These are phyloP conservation scores for Fallopia convolvulus DNA, from an alignment of 148 eudicot genomes.

Conservation along the genomic window DNA sequence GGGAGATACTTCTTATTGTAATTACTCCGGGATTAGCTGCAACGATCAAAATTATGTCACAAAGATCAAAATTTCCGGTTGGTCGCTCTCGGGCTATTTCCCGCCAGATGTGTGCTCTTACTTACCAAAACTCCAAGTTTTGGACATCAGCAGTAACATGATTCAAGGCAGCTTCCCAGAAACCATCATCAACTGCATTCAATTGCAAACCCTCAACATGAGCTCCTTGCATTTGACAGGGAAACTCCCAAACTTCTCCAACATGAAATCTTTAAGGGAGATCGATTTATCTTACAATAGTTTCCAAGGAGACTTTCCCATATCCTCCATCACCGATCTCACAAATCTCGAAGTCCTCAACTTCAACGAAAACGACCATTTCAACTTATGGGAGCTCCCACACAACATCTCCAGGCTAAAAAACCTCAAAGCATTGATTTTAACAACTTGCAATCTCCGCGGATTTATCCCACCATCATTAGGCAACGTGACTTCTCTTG, in stretches of 20 bases:
- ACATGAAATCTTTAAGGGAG: conserved; percentile 33
- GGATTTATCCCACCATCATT: conserved; percentile 52
- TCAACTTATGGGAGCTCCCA: conserved; percentile 61
- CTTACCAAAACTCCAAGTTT: conserved; percentile 44
- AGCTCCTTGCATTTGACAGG: conserved; percentile 36
- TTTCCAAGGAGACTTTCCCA: conserved; percentile 61
- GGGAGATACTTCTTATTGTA: conserved; percentile 35
- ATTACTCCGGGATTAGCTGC: conserved; percentile 52
- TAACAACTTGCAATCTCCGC: conserved; percentile 43
- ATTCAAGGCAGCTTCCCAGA: conserved; percentile 43
- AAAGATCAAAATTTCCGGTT: conserved; percentile 36
- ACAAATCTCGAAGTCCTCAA: conserved; percentile 44
- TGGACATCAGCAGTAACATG: conserved; percentile 45
- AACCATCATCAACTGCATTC: conserved; percentile 54
- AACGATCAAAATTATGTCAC: conserved; percentile 37
- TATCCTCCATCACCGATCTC: conserved; percentile 59
- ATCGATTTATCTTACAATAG: conserved; percentile 54
- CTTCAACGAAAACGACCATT: conserved; percentile 49
- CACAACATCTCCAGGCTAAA: conserved; percentile 32
- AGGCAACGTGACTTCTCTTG: conserved; percentile 72
- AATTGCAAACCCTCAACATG: conserved; percentile 49
- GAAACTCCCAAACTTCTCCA: conserved; percentile 51
- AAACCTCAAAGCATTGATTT: conserved; percentile 44
- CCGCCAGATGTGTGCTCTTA: conserved; percentile 62
- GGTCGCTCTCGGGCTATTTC: conserved; percentile 54